These are phyloP conservation scores for Yamadazyma diospyri DNA, from an alignment of 1,139 yeast species.

Conservation along the genomic window DNA sequence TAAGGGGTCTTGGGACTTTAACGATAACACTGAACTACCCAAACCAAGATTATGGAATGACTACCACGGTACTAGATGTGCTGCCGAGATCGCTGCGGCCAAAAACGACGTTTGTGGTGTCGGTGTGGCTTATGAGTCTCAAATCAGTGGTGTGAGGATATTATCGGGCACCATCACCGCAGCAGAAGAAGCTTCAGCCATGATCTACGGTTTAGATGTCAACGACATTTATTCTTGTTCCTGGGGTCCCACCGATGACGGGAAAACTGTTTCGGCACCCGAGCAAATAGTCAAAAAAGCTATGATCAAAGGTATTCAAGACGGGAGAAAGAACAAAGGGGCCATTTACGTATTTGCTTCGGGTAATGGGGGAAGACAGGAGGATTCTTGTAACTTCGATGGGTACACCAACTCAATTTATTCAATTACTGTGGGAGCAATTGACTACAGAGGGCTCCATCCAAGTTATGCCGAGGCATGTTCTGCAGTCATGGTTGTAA, in stretches of 20 bases:
- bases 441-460: constrained; percentile 80
- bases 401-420: constrained; percentile 96
- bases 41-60: constrained; percentile 80
- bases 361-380: constrained; percentile 85
- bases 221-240: constrained; percentile 96
- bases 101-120: constrained; percentile 88
- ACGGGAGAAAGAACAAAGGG: constrained; percentile 82
- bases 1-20: constrained; percentile 88
- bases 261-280: constrained; percentile 82
- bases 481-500: constrained; percentile 93
- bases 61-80: constrained; percentile 96
- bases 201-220: constrained; percentile 71
- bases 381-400: constrained; percentile 93
- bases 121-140: constrained; percentile 87
- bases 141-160: constrained; percentile 88
- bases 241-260: constrained; percentile 99
- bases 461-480: constrained; percentile 92
- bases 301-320: constrained; percentile 74
- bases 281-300: constrained; percentile 76
- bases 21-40: constrained; percentile 72
- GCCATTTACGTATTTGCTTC: constrained; percentile 92
- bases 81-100: constrained; percentile 94
- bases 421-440: constrained; percentile 93
- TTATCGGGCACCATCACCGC: constrained; percentile 75
- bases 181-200: constrained; percentile 88